Percentiles rank a stretch among this genome's conserved stretches.
Conservation (phyloP, 1,284 basidiomycete genomes). For the Melampsora americana region DNA sequence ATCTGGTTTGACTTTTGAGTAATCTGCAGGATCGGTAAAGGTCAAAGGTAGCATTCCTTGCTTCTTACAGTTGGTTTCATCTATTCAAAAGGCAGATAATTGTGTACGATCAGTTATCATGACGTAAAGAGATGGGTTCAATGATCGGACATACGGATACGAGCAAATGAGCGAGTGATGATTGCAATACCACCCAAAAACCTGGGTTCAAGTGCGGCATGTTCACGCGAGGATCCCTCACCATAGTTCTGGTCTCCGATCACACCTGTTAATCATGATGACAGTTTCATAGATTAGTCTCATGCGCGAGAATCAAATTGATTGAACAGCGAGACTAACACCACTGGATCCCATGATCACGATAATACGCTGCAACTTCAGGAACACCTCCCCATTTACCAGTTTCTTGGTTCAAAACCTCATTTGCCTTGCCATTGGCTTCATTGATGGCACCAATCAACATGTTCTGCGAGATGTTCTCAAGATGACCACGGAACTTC, state of each 20-base stretch:
- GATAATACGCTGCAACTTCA: conserved; percentile 78
- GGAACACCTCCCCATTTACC: conserved; percentile 85
- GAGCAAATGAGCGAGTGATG: conserved; percentile 35
- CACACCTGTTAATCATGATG: conserved; percentile 19
- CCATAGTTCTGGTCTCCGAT: conserved; percentile 88
- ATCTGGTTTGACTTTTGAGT: conserved; percentile 76
- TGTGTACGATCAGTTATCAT: conserved; percentile 76
- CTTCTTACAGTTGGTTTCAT: conserved; percentile 85
- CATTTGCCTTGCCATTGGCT: conserved; percentile 94
- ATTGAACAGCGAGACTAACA: conserved; percentile 61
- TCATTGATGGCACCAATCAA: conserved; percentile 94
- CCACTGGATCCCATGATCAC: conserved; percentile 86
- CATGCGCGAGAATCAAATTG: no score
- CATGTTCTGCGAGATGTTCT: conserved; percentile 99
- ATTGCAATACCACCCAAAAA: conserved; percentile 34
- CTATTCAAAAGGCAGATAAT: not conserved
- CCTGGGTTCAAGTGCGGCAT: conserved; percentile 38
- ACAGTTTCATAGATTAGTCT: conserved; percentile 34
- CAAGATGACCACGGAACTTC: conserved; percentile 97
- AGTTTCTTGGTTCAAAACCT: conserved; percentile 83
- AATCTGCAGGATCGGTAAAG: conserved; percentile 81
- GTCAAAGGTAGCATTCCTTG: conserved; percentile 91
- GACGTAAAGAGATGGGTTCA: conserved; percentile 68
- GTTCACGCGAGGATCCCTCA: conserved; percentile 82
- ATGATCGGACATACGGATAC: conserved; percentile 44